Percentiles rank a stretch among this genome's conserved stretches.
phyloP scores from a whole-genome alignment of 2,329 filamentous ascomycete species.

The Didymella keratinophila region DNA sequence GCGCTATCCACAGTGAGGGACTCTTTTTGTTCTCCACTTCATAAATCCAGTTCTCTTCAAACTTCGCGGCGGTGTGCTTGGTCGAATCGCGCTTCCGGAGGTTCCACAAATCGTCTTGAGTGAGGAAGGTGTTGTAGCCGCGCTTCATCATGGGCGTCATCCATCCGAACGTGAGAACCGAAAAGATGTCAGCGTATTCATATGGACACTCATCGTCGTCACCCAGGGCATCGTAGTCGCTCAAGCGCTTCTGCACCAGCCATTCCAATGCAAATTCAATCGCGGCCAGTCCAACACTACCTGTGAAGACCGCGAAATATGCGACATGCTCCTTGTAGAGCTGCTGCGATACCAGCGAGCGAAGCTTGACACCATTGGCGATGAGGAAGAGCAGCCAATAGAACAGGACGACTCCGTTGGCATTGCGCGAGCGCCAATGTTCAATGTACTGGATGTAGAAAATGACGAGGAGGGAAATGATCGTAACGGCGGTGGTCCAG shows the following conservation, averaged over 20 bases:
- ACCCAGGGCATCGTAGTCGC: conserved; percentile 71
- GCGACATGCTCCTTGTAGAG: conserved; percentile 70
- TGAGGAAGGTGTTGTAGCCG: conserved; percentile 90
- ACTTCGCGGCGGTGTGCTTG: conserved; percentile 71
- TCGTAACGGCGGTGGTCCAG: conserved; percentile 77
- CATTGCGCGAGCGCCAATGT: conserved; percentile 80
- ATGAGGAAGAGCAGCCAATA: conserved; percentile 91
- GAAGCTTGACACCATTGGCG: conserved; percentile 80
- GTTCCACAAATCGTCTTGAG: conserved; percentile 95
- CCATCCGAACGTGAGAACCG: conserved; percentile 92
- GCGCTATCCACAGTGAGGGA: conserved; percentile 85
- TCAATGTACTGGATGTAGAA: conserved; percentile 86
- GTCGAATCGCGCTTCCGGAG: conserved; percentile 83
- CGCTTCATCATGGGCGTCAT: conserved; percentile 98
- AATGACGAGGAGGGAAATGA: conserved; percentile 76
- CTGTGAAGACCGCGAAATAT: conserved; percentile 80
- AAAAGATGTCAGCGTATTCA: conserved; percentile 94
- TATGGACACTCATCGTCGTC: conserved; percentile 77
- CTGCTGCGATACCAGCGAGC: conserved; percentile 82
- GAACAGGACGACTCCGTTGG: conserved; percentile 87
- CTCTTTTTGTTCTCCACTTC: conserved; percentile 75
- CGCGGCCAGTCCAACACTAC: conserved; percentile 73
- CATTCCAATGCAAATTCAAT: conserved; percentile 83
- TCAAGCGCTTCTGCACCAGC: conserved; percentile 80
- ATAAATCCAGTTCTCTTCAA: conserved; percentile 78